A percentile compares a stretch with the other conserved stretches of the same genome.
Conservation (phyloP, 1,284 basidiomycete genomes). For the Chalciporus sp. region DNA sequence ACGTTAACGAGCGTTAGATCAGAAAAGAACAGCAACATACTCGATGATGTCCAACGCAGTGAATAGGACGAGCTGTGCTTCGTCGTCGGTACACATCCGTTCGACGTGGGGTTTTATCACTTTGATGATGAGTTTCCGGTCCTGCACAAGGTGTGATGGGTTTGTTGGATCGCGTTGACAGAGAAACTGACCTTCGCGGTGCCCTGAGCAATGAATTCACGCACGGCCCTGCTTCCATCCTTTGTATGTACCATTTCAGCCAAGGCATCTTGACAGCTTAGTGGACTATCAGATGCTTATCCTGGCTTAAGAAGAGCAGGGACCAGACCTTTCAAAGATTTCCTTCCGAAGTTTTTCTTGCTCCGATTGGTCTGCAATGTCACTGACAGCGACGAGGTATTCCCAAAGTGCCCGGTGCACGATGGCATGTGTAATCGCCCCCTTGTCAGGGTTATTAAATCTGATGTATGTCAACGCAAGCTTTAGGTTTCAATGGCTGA, state of each 20-base stretch:
- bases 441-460: slow-evolving; percentile 89
- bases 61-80: slow-evolving; percentile 87
- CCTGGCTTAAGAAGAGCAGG: no score
- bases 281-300: slow-evolving; percentile 6
- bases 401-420: slow-evolving; percentile 85
- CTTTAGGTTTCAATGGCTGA: slow-evolving; percentile 7
- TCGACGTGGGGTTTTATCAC: slow-evolving; percentile 83
- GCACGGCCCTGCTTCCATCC: slow-evolving; percentile 83
- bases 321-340: slow-evolving; percentile 62
- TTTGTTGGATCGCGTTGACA: not conserved
- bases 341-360: slow-evolving; percentile 63
- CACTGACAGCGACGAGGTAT: slow-evolving; percentile 60
- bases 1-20: slow-evolving; percentile 6
- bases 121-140: slow-evolving; percentile 88
- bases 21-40: slow-evolving; percentile 44
- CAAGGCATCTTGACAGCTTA: slow-evolving; percentile 77
- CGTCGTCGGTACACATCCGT: slow-evolving; percentile 83
- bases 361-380: slow-evolving; percentile 57
- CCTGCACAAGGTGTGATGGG: slow-evolving; percentile 43
- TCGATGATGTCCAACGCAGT: slow-evolving; percentile 87
- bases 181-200: slow-evolving; percentile 65
- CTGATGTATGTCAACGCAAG: slow-evolving; percentile 39
- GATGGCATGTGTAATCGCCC: slow-evolving; percentile 80
- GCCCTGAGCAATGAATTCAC: slow-evolving; percentile 80
- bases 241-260: slow-evolving; percentile 92